Base-by-base conservation (phyloP, 2,329 filamentous ascomycete genomes). In the Teratosphaeriaceae sp. region DNA sequence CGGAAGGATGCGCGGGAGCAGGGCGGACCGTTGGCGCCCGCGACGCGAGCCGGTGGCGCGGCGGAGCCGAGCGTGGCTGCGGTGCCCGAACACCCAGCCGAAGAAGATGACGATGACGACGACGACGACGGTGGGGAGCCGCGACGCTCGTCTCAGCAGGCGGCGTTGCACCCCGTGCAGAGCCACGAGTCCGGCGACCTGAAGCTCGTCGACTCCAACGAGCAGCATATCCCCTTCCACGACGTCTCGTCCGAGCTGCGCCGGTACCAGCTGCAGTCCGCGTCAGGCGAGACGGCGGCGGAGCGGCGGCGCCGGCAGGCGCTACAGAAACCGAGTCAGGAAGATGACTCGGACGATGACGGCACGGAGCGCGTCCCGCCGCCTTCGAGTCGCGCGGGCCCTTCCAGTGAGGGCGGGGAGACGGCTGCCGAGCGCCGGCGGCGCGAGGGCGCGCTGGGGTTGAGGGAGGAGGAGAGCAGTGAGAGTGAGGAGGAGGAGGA, bases 381-480 rank as follows among this genome's bases (percentile, higher is more conserved):
- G 8, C 34, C 47, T 3, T 15, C 16, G 44, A 43, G 27, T 38
- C 16, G 23, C 23, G 19, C 37, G 44, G 12, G 40, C 42, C 21
- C 37, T 38, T 15, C 50, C 44, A 16, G 44, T 45, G 11, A 43
- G 47, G 47, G 40, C 69, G 24, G 71, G 24, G 85, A 89, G 65
- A 88, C 84, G 0, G 81, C 84, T 0, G 85, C 85, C 0, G 86
- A 90, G 63, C 73, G 82, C 44, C 75, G 84, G 30, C 72, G 86
- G 41, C 76, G 86, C 54, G 79, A 88, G 54, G 84, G 84, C 1
- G 86, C 85, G 1, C 67, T 90, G 1, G 84, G 85, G 8, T 70
- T 84, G 65, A 12, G 67, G 13, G 58, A 62, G 9, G 63, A 61
- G 0, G 69, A 68, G 15, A 72, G 69, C 35, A 71, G 72, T 43